Base-by-base conservation (phyloP, 148 eudicot species). In the Talinum fruticosum region DNA sequence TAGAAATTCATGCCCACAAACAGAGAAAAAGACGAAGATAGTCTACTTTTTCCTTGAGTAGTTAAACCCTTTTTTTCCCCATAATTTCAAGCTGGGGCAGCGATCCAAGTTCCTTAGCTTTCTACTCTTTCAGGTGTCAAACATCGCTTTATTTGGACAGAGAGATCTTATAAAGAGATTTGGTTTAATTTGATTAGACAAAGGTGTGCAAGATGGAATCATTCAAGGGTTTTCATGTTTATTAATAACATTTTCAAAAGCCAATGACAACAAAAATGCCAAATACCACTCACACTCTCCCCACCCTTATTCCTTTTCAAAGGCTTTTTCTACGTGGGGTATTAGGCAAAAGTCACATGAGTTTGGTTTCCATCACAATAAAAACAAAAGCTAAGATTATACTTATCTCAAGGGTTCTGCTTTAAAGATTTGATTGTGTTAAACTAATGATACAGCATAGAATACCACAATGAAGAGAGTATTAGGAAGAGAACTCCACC, bases 151-250 rank as follows among this genome's bases (percentile, higher is more conserved):
- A 77, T 74, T 76, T 71, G 70, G 79, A 79, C 73, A 81, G 86
- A 83, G 75, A 80, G 83, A 87, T 87, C 87, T 85, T 32, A 33
- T 78, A 85, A 85, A 81, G 87, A 79, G 90, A 87, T 87, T 79
- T 83, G 84, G 77, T 79, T 71, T 67, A 79, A 38, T 79, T 80
- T 82, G 84, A 87, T 87, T 80, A 76, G 87, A 80, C 86, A 76
- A 73, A 49, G 69, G 75, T 78, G 72, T 72, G 71, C 41, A 73
- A 38, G 66, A 76, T 75, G 82, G 83, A 79, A 79, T 76, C 75
- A 79, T 65, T 76, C 23, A 45, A 61, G 53, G 6, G 32, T 13
- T 28, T 33, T 78, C 6, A 41, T 83, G 32, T 76, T 44, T 66
- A 45, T 66, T 34, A 49, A 44, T 69, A 69, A 70, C 45, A 53